Evolutionary conservation across 306 rosid genomes (phyloP).

Genomic region (Casuarina cunninghamiana): DNA sequence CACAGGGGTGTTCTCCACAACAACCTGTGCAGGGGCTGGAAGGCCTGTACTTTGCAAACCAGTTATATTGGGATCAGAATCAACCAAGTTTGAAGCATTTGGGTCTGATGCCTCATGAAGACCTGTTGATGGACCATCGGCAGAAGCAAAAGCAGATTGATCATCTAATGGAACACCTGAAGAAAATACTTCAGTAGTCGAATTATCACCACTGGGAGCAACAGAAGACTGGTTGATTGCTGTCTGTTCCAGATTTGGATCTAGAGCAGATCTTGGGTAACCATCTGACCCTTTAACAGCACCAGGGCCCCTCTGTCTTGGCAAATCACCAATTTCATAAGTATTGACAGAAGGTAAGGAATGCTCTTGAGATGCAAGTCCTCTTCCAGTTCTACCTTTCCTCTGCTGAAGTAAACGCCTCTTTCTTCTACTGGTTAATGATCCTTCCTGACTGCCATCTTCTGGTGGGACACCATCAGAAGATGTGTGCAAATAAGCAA

Average conservation of each 20-base stretch:
- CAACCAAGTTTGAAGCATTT: conserved; percentile 46
- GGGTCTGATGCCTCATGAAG: conserved; percentile 49
- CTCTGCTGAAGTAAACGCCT: conserved; percentile 84
- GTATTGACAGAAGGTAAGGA: conserved; percentile 55
- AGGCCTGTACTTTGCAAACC: conserved; percentile 63
- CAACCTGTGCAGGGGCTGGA: conserved; percentile 99
- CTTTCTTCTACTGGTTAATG: conserved; percentile 69
- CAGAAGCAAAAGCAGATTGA: conserved; percentile 41
- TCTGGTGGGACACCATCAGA: conserved; percentile 66
- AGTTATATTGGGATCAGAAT: conserved; percentile 48
- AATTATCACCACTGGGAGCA: conserved; percentile 54
- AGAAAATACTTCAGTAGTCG: conserved; percentile 41
- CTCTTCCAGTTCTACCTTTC: conserved; percentile 83
- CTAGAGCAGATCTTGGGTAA: conserved; percentile 45
- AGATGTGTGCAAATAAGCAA: conserved; percentile 95
- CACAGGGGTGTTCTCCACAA: conserved; percentile 93
- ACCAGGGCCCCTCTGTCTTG: conserved; percentile 53
- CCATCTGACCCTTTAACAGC: conserved; percentile 45
- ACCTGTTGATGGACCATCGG: conserved; percentile 44
- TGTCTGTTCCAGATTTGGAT: conserved; percentile 55
- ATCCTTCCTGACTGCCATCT: conserved; percentile 71
- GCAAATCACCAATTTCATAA: conserved; percentile 65
- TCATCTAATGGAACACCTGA: conserved; percentile 49
- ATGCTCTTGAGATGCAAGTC: conserved; percentile 69
- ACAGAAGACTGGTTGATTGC: conserved; percentile 56